Evolutionary conservation across 768 basidiomycete species (phyloP).

Genomic region (Boletus speciosus): DNA sequence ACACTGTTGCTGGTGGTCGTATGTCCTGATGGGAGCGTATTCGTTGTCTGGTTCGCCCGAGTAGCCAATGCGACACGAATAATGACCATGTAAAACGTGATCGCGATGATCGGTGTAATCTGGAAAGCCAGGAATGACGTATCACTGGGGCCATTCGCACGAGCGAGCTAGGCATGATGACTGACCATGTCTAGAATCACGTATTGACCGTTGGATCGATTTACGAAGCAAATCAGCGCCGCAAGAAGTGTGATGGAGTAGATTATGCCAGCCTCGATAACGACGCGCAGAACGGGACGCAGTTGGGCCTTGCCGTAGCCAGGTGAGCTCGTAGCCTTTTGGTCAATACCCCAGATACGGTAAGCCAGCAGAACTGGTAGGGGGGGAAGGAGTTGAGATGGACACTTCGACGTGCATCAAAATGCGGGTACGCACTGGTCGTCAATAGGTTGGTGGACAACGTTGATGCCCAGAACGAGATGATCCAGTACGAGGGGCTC

Average conservation of each 20-base stretch:
- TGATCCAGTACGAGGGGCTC: not conserved
- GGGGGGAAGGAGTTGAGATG: too few relatives aligned
- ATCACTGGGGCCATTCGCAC: not conserved
- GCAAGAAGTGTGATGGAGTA: constrained; percentile 1
- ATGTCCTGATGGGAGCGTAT: too few relatives aligned
- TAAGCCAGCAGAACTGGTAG: not conserved
- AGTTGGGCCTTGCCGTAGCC: not conserved
- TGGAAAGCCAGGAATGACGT: not conserved
- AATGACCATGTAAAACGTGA: constrained; percentile 20
- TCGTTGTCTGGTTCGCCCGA: too few relatives aligned
- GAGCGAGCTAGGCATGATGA: not conserved
- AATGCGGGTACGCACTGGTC: not conserved
- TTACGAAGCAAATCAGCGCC: not conserved
- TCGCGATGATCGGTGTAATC: constrained; percentile 12
- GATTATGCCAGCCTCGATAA: constrained; percentile 6
- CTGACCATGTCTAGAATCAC: constrained; percentile 8
- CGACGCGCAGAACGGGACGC: not conserved
- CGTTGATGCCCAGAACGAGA: not conserved
- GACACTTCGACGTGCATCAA: too few relatives aligned
- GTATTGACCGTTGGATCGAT: constrained; percentile 2
- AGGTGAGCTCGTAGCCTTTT: too few relatives aligned
- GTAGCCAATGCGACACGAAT: constrained; percentile 6
- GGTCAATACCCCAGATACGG: not conserved
- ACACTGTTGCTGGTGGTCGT: too few relatives aligned
- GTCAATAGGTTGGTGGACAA: constrained; percentile 1